Base-by-base conservation (phyloP, 495 filamentous ascomycete genomes). In the Penicillium tannophilum region DNA sequence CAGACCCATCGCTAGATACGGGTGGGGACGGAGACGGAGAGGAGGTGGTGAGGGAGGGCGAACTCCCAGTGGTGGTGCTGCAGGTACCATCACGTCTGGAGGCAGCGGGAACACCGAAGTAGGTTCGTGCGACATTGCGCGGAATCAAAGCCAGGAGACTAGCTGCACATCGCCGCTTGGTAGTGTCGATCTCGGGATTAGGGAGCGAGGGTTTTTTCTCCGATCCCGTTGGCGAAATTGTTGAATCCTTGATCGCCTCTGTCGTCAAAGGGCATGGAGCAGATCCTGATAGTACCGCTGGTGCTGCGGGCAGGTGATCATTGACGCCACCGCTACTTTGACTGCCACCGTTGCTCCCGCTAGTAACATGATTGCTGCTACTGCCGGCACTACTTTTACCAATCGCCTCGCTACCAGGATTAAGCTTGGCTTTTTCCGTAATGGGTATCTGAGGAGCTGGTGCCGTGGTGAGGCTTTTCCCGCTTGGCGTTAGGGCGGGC, bases 101-200 rank as follows among this genome's bases (percentile, higher is more conserved):
- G 52, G 51, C 23, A 26, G 50, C 24, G 45, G 59, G 57, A 52
- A 68, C 62, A 26, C 73, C 68, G 54, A 82, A 76, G 54, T 79
- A 73, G 14, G 63, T 66, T 64, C 66, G 70, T 56, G 70, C 74
- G 41, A 80, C 68, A 49, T 54, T 61, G 35, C 66, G 70, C 60
- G 80, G 79, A 46, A 83, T 58, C 50, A 81, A 58, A 20, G 72
- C 76, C 54, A 85, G 67, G 49, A 88, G 71, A 44, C 72, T 70
- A 50, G 72, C 66, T 46, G 85, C 85, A 67, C 83, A 86, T 65
- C 73, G 71, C 66, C 76, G 79, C 76, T 82, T 85, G 63, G 86
- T 83, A 52, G 69, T 67, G 52, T 72, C 71, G 59, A 78, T 72
- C 61, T 80, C 78, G 57, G 79, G 63, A 19, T 66, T 66, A 35